Evolutionary conservation across 805 yeast genomes (phyloP), one percentile per base, ranked within the genome.

Genomic region (Schwanniomyces occidentalis): DNA sequence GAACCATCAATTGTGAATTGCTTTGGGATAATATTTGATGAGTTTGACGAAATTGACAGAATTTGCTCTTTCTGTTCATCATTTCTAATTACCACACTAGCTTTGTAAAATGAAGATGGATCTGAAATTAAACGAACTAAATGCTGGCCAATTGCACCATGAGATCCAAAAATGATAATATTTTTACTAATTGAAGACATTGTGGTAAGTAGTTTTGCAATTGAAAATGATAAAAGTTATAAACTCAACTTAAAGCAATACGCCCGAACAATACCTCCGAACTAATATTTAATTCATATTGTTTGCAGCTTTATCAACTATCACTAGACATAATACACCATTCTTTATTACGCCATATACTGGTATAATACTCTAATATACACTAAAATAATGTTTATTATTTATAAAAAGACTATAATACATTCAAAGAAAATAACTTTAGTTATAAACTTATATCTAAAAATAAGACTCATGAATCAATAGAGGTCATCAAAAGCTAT

Each of bases 91-190:
- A 56, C 32, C 66, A 76, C 46, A 41, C 69, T 46, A 51, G 72
- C 44, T 51, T 60, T 37, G 25, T 27, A 27, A 32, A 41, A 13
- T 36, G 55, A 9, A 46, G 47, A 16, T 37, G 31, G 16, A 8
- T n/a, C 22, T 15, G 58, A 16, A 65, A 58, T 41, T 27, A 65
- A 53, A n/a, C 55, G 39, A 8, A 76, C 50, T 8, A 80, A 45
- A 2, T 57, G 49, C 38, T 73, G 68, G 24, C 80, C 86, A n/a
- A 80, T 69, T 39, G 71, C 71, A 21, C 85, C 85, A 51, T 77
- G 76, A 14, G 83, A 82, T 24, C 86, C 86, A 35, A 80, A 56
- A 14, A 80, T 52, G 23, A 49, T 33, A 3, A 46, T 22, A 8
- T 37, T 45, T 18, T 34, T 43, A n/a, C n/a, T n/a, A 16, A 31